A percentile compares a stretch with the other conserved stretches of the same genome.
Evolutionary conservation across 192 early-diverging fungal genomes (phyloP).

Genomic region (Coemansia javaensis): DNA sequence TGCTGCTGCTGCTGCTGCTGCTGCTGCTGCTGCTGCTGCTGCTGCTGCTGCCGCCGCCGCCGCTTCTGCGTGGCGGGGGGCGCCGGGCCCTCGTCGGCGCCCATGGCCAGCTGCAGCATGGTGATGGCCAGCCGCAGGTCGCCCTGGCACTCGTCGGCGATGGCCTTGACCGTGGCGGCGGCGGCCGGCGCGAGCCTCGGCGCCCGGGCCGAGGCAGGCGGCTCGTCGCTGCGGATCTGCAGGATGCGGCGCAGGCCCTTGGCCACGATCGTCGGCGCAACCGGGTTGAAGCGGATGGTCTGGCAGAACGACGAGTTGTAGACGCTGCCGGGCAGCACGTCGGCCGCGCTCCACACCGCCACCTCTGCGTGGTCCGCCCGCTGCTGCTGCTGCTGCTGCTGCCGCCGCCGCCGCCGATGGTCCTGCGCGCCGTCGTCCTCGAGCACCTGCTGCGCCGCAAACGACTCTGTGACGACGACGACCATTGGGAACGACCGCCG

Average conservation of each 20-base stretch:
- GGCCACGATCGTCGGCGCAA: constrained; percentile 59
- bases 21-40: too few species aligned
- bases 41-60: too few species aligned
- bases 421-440: constrained; percentile 9
- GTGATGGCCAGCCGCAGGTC: constrained; percentile 59
- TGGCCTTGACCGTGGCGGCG: constrained; percentile 23
- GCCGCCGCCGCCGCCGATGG: constrained; percentile 6
- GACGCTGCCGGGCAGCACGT: constrained; percentile 26
- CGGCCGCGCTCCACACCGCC: constrained; percentile 24
- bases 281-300: constrained; percentile 54
- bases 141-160: constrained; percentile 52
- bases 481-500: constrained; percentile 40
- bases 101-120: constrained; percentile 48
- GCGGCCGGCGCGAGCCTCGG: constrained; percentile 3
- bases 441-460: constrained; percentile 20
- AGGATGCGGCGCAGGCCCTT: constrained; percentile 55
- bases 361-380: constrained; percentile 9
- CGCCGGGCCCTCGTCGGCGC: background rate
- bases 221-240: constrained; percentile 7
- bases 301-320: constrained; percentile 27
- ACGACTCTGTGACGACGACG: constrained; percentile 37
- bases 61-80: background rate
- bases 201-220: background rate
- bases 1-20: too few species aligned
- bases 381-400: constrained; percentile 8